These are phyloP conservation scores for Phallus indusiatus DNA, from an alignment of 768 basidiomycete genomes.

Conservation along the genomic window DNA sequence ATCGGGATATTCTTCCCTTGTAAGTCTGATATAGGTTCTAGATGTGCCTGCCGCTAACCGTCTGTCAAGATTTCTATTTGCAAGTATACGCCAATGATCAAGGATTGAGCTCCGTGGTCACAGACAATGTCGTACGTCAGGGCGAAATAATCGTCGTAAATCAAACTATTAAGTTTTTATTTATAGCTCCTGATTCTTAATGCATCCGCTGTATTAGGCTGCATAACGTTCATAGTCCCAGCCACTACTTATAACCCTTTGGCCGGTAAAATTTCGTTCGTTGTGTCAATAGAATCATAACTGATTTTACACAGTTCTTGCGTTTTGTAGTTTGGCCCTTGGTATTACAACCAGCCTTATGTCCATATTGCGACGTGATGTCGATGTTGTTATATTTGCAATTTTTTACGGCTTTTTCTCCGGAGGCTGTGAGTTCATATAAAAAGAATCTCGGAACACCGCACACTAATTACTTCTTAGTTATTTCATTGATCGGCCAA, in stretches of 20 bases:
- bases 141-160: neutral
- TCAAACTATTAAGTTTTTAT: neutral
- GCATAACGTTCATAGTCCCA: neutral
- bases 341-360: neutral
- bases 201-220: neutral
- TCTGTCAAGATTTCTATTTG: neutral
- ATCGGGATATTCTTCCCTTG: neutral
- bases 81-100: neutral
- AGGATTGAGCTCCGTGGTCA: neutral
- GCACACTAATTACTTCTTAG: neutral
- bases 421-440: neutral
- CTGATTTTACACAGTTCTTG: neutral
- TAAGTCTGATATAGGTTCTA: neutral
- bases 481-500: neutral
- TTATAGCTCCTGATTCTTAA: neutral
- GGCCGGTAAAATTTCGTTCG: neutral
- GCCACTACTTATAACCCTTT: neutral
- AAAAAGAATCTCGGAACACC: neutral
- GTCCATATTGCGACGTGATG: neutral
- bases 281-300: neutral
- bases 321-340: neutral
- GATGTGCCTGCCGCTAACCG: neutral
- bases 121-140: neutral
- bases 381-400: neutral
- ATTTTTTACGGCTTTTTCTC: neutral